Evolutionary conservation across 306 rosid species (phyloP).

Genomic region (Fagus sylvatica): DNA sequence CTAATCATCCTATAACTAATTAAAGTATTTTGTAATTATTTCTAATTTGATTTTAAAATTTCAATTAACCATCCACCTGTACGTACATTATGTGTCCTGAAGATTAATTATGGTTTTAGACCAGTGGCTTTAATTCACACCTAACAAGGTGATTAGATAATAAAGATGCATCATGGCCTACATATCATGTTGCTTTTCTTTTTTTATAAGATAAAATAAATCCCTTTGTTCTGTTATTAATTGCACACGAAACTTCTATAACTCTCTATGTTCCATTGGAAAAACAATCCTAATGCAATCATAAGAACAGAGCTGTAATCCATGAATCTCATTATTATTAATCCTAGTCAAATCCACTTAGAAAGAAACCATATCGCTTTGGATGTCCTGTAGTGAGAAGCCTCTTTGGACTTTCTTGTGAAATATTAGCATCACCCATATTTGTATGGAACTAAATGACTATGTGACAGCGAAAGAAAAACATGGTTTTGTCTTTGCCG

Average conservation of each 20-base stretch:
- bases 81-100: constrained; percentile 9
- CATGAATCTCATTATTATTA: constrained; percentile 18
- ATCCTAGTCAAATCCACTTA: background rate
- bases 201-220: background rate
- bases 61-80: background rate
- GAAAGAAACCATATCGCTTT: too few species aligned
- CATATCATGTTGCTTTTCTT: constrained; percentile 7
- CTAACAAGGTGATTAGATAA: constrained; percentile 5
- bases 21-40: background rate
- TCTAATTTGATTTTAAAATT: background rate
- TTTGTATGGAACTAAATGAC: too few species aligned
- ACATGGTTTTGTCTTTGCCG: too few species aligned
- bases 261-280: background rate
- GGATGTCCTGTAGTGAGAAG: background rate
- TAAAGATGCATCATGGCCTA: constrained; percentile 19
- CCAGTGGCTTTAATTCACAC: constrained; percentile 13
- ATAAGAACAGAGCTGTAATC: constrained; percentile 43
- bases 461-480: too few species aligned
- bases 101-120: background rate
- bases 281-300: constrained; percentile 19
- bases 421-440: too few species aligned
- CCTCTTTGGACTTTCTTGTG: background rate
- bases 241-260: background rate
- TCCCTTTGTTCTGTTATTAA: background rate
- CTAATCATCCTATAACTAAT: background rate